Conservation (phyloP, 2,329 filamentous ascomycete species). For the Calonectria honghensis region DNA sequence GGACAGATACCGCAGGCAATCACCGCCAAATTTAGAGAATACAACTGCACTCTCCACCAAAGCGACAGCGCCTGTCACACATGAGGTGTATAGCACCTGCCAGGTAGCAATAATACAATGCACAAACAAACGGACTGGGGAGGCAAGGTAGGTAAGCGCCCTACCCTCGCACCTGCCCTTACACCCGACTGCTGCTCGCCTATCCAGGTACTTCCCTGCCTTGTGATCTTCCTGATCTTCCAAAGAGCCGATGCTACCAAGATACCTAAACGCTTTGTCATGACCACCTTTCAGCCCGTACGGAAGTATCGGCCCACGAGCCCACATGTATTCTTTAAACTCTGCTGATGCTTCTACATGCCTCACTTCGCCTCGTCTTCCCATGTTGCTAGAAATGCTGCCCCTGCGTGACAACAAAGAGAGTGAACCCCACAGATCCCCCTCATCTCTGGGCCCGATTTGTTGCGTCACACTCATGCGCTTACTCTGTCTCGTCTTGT, state of each 20-base stretch:
- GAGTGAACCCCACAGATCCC: slow-evolving; percentile 7
- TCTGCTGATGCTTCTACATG: not conserved
- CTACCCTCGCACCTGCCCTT: slow-evolving; percentile 23
- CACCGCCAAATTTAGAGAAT: slow-evolving; percentile 2
- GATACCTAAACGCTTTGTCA: not conserved
- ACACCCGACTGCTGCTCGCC: slow-evolving; percentile 23
- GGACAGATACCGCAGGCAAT: slow-evolving; percentile 11
- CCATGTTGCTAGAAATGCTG: not conserved
- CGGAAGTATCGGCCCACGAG: not conserved
- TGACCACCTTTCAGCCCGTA: too few species aligned
- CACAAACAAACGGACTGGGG: slow-evolving; percentile 17
- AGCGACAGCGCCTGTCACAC: not conserved
- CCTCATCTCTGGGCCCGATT: not conserved
- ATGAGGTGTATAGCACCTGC: slow-evolving; percentile 3
- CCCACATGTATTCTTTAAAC: not conserved
- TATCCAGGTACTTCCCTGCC: slow-evolving; percentile 25
- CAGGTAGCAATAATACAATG: slow-evolving; percentile 11
- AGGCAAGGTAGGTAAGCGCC: slow-evolving; percentile 3
- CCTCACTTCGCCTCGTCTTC: not conserved
- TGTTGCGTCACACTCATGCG: slow-evolving; percentile 28
- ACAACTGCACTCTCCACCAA: slow-evolving; percentile 3
- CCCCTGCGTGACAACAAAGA: not conserved
- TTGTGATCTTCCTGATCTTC: slow-evolving; percentile 31
- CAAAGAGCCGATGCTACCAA: slow-evolving; percentile 12
- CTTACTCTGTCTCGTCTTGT: slow-evolving; percentile 1